Evolutionary conservation across 768 basidiomycete genomes (phyloP).

Genomic region (Mrakia blollopis): DNA sequence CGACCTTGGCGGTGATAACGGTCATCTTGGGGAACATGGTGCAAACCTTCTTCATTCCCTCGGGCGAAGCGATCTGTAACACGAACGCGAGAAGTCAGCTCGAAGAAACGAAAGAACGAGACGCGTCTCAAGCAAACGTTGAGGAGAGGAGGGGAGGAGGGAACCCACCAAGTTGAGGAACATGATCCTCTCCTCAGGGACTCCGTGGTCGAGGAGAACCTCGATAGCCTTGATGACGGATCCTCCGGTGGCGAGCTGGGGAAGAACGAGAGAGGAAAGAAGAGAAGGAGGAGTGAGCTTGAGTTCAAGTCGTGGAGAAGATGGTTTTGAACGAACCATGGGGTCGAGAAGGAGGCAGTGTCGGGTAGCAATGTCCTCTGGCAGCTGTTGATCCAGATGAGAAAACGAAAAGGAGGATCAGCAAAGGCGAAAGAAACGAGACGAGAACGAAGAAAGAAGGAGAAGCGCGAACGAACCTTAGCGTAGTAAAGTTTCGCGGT

Average conservation of each 20-base stretch:
- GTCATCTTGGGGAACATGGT: conserved; percentile 65
- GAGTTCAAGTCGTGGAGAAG: neutral
- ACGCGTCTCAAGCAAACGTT: neutral
- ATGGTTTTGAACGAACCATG: conserved; percentile 62
- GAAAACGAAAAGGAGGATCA: no score
- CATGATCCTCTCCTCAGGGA: conserved; percentile 89
- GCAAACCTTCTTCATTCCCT: conserved; percentile 79
- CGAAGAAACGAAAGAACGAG: neutral
- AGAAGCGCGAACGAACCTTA: conserved; percentile 51
- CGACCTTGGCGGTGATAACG: conserved; percentile 95
- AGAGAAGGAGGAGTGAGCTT: neutral
- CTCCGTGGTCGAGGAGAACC: conserved; percentile 82
- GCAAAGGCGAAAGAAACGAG: conserved; percentile 38
- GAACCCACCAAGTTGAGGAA: conserved; percentile 78
- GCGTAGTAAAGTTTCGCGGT: conserved; percentile 89
- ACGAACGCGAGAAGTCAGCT: neutral
- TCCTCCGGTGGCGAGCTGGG: conserved; percentile 75
- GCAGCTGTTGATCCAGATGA: conserved; percentile 56
- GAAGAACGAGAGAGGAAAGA: neutral
- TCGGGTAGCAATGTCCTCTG: conserved; percentile 82
- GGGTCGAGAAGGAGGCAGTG: conserved; percentile 94
- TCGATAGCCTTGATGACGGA: conserved; percentile 98
- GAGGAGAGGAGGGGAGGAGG: no score
- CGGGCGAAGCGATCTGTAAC: conserved; percentile 74
- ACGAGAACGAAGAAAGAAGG: neutral